These are phyloP conservation scores for Clitocybe nebularis DNA, from an alignment of 1,284 basidiomycete genomes.

Conservation along the genomic window DNA sequence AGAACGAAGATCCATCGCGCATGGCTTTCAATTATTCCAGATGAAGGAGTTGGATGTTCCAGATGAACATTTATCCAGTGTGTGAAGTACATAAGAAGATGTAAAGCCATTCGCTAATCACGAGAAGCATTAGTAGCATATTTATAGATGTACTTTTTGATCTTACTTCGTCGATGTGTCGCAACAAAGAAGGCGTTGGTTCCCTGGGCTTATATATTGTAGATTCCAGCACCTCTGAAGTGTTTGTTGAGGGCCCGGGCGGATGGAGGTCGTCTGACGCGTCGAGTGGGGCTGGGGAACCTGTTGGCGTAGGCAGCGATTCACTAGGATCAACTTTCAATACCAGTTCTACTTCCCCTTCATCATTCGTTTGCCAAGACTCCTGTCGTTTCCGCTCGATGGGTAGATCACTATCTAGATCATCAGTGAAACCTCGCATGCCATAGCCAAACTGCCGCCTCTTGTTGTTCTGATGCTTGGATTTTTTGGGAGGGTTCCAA, in stretches of 20 bases:
- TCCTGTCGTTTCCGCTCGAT: conserved; percentile 17
- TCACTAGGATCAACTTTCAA: conserved; percentile 29
- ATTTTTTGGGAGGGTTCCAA: conserved; percentile 56
- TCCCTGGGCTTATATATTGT: conserved; percentile 36
- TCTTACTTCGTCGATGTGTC: conserved; percentile 62
- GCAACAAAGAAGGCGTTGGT: conserved; percentile 54
- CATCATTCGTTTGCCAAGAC: conserved; percentile 31
- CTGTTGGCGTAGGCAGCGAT: conserved; percentile 36
- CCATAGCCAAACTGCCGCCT: conserved; percentile 20
- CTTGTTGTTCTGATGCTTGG: conserved; percentile 28
- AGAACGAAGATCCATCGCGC: conserved; percentile 84
- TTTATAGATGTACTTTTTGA: conserved; percentile 14
- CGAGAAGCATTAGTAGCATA: conserved; percentile 7
- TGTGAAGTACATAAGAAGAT: conserved; percentile 78
- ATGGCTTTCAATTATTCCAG: conserved; percentile 59
- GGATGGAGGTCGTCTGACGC: conserved; percentile 3
- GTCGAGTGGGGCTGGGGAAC: conserved; percentile 30
- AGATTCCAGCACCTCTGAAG: conserved; percentile 12
- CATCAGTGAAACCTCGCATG: conserved; percentile 35
- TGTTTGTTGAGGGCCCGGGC: conserved; percentile 13
- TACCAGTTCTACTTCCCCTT: conserved; percentile 36
- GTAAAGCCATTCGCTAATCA: conserved; percentile 60
- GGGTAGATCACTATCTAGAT: conserved; percentile 17
- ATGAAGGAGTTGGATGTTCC: conserved; percentile 37
- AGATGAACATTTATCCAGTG: conserved; percentile 72